Conservation (phyloP, 2,329 filamentous ascomycete species). For the Ceratocystiopsis brevicomis region DNA sequence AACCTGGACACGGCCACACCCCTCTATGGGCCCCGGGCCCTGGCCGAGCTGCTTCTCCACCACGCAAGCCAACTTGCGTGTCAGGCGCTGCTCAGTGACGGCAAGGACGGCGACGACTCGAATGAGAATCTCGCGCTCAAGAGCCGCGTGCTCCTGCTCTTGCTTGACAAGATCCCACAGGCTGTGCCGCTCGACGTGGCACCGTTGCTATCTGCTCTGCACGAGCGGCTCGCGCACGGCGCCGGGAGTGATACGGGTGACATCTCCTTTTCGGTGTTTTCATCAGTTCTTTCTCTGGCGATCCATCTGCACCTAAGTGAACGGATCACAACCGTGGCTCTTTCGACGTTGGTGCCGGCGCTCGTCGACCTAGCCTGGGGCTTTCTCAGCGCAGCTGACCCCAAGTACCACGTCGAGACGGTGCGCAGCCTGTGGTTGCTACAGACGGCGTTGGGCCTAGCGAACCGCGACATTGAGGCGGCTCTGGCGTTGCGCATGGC, state of each 20-base stretch:
- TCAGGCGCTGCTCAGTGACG: conserved; percentile 23
- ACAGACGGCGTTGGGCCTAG: conserved; percentile 48
- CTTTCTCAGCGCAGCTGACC: conserved; percentile 61
- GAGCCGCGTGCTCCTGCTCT: conserved; percentile 38
- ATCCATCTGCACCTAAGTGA: conserved; percentile 35
- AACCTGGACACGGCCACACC: conserved; percentile 42
- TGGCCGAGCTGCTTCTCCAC: conserved; percentile 44
- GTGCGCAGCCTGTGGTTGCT: conserved; percentile 74
- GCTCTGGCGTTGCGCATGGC: conserved; percentile 54
- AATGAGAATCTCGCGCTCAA: conserved; percentile 33
- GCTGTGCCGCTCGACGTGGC: conserved; percentile 26
- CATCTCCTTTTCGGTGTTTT: conserved; percentile 35
- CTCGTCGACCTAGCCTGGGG: conserved; percentile 60
- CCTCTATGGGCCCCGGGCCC: conserved; percentile 36
- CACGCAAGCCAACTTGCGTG: conserved; percentile 36
- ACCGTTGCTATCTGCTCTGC: conserved; percentile 30
- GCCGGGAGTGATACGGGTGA: conserved; percentile 3
- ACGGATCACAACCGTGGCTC: conserved; percentile 30
- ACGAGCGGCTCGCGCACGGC: conserved; percentile 23
- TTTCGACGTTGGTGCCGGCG: conserved; percentile 44
- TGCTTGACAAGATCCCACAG: conserved; percentile 33
- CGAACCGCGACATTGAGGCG: conserved; percentile 61
- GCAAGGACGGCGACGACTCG: conserved; percentile 4
- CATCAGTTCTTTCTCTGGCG: conserved; percentile 37
- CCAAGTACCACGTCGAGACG: conserved; percentile 88